Base-by-base conservation (phyloP, 352 stramenopile species). In the Pythium biforme region DNA sequence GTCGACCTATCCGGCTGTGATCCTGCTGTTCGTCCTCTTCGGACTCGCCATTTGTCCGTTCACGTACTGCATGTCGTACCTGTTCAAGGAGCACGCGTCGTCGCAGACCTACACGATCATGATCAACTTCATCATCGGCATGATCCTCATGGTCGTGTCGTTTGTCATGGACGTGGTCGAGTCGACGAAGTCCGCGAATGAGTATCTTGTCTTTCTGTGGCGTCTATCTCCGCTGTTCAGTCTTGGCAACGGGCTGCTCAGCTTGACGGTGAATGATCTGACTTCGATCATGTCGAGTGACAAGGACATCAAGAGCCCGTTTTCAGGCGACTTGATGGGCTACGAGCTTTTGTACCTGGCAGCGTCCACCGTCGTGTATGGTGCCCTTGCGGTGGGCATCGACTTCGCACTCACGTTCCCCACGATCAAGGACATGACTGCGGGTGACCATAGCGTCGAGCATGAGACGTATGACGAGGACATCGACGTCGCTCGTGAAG, bases 41-140 rank as follows among this genome's bases (percentile, higher is more conserved):
- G 82, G 79, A 15, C 25, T 88, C 26, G 77, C 82, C 1, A 78
- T 89, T 26, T 79, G 73, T 20, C 75, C 77, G n/a, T 89, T 86
- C 62, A 87, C 73, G 10, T 91, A 89, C 64, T 81, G 69, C 64
- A 47, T 89, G 45, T 88, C 82, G 26, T 89, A 83, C 58, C 29
- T 88, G 37, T 89, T 86, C 61, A 75, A 82, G 55, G 78, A 89
- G 33, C 73, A 81, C 52, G 75, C 79, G n/a, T 76, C 75, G 15
- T 79, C 82, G 25, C 82, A 91, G 68, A 89, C 75, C 20, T 86
- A 83, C 59, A 87, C 77, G 33, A 82, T 89, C 46, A 83, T 84
- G 69, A 77, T 84, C 62, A 88, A 88, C 68, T 87, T 91, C 34
- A 22, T 89, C 57, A 55, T 88, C 27, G 82, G 82, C 11, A 69